phyloP scores from a whole-genome alignment of 129 eudicot species.

The Flaveria ramosissima region DNA sequence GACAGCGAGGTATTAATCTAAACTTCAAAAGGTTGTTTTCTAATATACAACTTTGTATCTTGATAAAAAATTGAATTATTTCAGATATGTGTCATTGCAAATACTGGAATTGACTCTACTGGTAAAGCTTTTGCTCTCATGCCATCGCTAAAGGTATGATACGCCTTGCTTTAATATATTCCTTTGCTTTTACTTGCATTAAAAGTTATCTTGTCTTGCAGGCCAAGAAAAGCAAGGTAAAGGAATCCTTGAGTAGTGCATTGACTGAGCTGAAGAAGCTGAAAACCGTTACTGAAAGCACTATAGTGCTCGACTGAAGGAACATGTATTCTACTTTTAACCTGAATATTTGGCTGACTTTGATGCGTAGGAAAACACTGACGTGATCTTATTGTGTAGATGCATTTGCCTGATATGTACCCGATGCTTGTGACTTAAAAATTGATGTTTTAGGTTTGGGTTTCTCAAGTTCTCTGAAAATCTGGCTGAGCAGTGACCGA shows the following conservation, averaged over 20 bases:
- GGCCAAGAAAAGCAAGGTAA: constrained; percentile 57
- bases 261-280: constrained; percentile 57
- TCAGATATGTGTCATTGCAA: constrained; percentile 85
- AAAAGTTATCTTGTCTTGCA: constrained; percentile 21
- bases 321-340: constrained; percentile 22
- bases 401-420: constrained; percentile 25
- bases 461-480: constrained; percentile 39
- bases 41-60: not conserved
- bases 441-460: not conserved
- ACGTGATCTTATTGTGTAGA: constrained; percentile 31
- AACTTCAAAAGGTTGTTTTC: constrained; percentile 9
- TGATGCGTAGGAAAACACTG: not conserved
- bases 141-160: constrained; percentile 72
- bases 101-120: constrained; percentile 59
- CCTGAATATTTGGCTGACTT: constrained; percentile 15
- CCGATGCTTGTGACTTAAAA: constrained; percentile 21
- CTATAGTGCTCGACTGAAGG: constrained; percentile 37
- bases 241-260: constrained; percentile 54
- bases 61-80: constrained; percentile 1
- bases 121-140: constrained; percentile 78
- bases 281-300: constrained; percentile 30
- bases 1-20: constrained; percentile 66
- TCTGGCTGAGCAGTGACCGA: constrained; percentile 74
- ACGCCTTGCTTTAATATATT: not conserved
- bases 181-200: not conserved